phyloP scores from a whole-genome alignment of 2,329 filamentous ascomycete genomes.

The Aschersonia sp. region DNA sequence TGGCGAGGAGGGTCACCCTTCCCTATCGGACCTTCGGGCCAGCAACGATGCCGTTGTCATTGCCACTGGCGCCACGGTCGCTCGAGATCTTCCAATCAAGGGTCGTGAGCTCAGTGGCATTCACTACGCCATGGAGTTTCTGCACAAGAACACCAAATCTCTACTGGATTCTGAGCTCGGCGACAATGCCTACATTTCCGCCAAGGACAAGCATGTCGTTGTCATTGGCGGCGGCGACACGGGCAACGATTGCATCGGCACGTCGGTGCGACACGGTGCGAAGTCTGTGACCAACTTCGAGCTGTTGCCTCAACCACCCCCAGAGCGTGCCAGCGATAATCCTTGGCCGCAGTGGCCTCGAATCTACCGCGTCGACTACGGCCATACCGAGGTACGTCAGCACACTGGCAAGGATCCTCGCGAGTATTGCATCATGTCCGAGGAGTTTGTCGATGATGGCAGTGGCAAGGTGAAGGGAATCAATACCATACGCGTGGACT shows the following conservation, averaged over 20 bases:
- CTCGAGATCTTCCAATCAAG: constrained; percentile 82
- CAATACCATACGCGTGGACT: constrained; percentile 89
- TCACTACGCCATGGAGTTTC: constrained; percentile 93
- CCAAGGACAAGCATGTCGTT: constrained; percentile 89
- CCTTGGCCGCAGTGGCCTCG: constrained; percentile 98
- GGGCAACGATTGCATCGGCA: constrained; percentile 95
- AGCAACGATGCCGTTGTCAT: constrained; percentile 76
- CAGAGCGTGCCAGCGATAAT: constrained; percentile 84
- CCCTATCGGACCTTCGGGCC: constrained; percentile 56
- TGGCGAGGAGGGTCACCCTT: constrained; percentile 51
- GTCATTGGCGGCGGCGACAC: constrained; percentile 97
- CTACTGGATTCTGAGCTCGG: constrained; percentile 79
- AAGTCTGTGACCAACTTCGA: constrained; percentile 97
- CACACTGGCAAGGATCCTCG: constrained; percentile 93
- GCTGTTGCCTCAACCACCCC: constrained; percentile 79
- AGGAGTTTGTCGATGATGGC: constrained; percentile 87
- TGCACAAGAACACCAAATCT: constrained; percentile 96
- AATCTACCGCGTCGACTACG: constrained; percentile 97
- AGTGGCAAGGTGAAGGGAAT: constrained; percentile 83
- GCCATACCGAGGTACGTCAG: constrained; percentile 87
- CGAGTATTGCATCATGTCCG: constrained; percentile 97
- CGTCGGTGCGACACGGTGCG: constrained; percentile 85
- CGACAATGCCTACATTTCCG: constrained; percentile 79
- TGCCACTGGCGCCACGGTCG: constrained; percentile 84
- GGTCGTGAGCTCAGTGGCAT: constrained; percentile 79